Base-by-base conservation (phyloP, 306 rosid species). In the Mimosa pudica region DNA sequence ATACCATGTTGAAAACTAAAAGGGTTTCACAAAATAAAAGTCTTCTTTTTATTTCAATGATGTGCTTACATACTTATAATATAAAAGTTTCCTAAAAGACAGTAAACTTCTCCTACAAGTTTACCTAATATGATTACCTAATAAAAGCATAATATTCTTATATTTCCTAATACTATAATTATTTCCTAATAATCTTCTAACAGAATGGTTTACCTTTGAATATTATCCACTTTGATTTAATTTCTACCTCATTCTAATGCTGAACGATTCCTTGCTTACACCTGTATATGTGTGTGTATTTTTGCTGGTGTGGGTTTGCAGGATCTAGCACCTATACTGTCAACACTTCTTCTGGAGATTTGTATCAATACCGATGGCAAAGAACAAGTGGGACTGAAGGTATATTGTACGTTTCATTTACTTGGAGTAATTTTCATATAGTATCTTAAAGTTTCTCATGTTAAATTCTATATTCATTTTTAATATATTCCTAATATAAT, bases 311-410 rank as follows among this genome's bases (percentile, higher is more conserved):
- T 18, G 46, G 73, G 17, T 77, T 45, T 84, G 83, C 90, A 94
- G 98, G 98, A 94, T 57, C 90, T 92, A 81, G 89, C 89, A 8
- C 82, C 86, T 73, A 84, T 91, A 81, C 85, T 92, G 74, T 93
- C 88, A 12, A 87, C 97, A 33, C 97, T 94, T 72, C 89, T 94
- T 71, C 91, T 94, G 0, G 98, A 90, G 84, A 92, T 90, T 82
- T 87, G 88, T 81, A 77, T 89, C 61, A 89, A 91, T 83, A 91
- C 75, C 77, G 95, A 94, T 74, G 88, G 81, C 89, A 92, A 90
- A 72, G 98, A 92, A 44, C 86, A 87, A 41, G 85, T 87, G 78
- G 97, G 93, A 78, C 84, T 94, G 79, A 94, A 92, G 98, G 98
- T 94, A 73, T 61, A 48, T 70, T 73, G 47, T 58, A 11, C 18